phyloP scores from a whole-genome alignment of 805 yeast species.

The Yarrowia sp. region DNA sequence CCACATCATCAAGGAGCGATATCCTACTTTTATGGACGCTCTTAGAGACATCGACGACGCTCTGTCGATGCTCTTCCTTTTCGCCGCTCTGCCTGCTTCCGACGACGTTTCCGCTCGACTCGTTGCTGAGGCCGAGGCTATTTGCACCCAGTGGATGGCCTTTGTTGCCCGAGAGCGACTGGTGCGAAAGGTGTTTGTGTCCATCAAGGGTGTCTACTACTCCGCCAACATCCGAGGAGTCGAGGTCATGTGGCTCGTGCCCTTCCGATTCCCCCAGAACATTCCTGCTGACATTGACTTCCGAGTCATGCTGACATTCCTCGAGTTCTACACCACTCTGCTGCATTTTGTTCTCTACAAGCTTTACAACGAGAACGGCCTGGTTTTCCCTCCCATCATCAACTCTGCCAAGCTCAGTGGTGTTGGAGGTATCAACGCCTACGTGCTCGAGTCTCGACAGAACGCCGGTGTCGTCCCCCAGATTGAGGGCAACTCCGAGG shows the following conservation, averaged over 20 bases:
- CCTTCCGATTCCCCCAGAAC: conserved; percentile 94
- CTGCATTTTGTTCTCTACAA: conserved; percentile 83
- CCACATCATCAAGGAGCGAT: conserved; percentile 88
- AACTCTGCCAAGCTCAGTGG: conserved; percentile 72
- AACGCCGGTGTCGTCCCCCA: conserved; percentile 33
- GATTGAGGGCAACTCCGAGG: conserved; percentile 37
- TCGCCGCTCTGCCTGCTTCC: conserved; percentile 93
- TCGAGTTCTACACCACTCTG: conserved; percentile 92
- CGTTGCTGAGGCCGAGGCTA: conserved; percentile 80
- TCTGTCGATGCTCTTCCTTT: conserved; percentile 87
- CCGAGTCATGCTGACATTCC: conserved; percentile 92
- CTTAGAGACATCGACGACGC: conserved; percentile 93
- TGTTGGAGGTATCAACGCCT: conserved; percentile 85
- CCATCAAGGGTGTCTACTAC: conserved; percentile 95
- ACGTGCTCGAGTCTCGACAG: conserved; percentile 57
- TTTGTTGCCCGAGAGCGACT: conserved; percentile 81
- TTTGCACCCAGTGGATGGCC: conserved; percentile 95
- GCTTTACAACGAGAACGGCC: conserved; percentile 78
- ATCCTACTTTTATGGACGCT: conserved; percentile 91
- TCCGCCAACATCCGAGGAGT: conserved; percentile 89
- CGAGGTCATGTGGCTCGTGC: conserved; percentile 93
- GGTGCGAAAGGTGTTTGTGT: conserved; percentile 85
- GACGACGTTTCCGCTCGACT: conserved; percentile 74
- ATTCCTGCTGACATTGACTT: conserved; percentile 93
- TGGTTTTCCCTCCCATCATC: conserved; percentile 88